A percentile compares a stretch with the other conserved stretches of the same genome.
These are phyloP conservation scores for Aquilaria malaccensis DNA, from an alignment of 345 rosid species.

Conservation along the genomic window DNA sequence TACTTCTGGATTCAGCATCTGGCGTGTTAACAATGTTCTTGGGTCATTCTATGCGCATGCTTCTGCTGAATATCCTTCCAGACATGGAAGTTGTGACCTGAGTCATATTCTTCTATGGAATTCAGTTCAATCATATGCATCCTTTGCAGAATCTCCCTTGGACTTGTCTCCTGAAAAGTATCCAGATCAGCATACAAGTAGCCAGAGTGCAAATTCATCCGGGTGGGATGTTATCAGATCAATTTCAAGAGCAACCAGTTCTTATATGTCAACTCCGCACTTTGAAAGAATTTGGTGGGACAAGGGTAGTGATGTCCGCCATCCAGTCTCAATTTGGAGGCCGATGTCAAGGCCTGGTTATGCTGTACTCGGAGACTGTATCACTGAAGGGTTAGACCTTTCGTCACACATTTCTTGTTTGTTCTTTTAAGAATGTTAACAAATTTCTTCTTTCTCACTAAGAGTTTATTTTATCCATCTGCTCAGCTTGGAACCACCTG, in stretches of 20 bases:
- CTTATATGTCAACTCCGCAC: conserved; percentile 69
- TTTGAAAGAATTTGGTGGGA: conserved; percentile 99
- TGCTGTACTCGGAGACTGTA: conserved; percentile 86
- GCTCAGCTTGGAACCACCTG: conserved; percentile 90
- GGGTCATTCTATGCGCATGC: conserved; percentile 86
- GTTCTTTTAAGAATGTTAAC: conserved; percentile 2
- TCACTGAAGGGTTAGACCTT: conserved; percentile 77
- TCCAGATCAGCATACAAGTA: conserved; percentile 36
- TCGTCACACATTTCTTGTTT: neutral
- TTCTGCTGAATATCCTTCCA: conserved; percentile 56
- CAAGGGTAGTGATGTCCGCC: conserved; percentile 82
- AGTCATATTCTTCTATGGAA: conserved; percentile 79
- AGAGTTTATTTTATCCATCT: conserved; percentile 12
- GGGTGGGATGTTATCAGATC: conserved; percentile 85
- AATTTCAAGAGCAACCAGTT: conserved; percentile 56
- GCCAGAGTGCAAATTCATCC: conserved; percentile 48
- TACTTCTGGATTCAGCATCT: conserved; percentile 81
- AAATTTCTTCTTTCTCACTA: conserved; percentile 7
- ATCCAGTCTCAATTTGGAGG: conserved; percentile 94
- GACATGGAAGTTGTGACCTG: conserved; percentile 46
- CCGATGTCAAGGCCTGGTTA: conserved; percentile 72
- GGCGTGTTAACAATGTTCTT: conserved; percentile 90
- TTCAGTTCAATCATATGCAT: conserved; percentile 39
- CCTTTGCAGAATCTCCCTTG: conserved; percentile 29
- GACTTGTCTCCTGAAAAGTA: conserved; percentile 25